Conservation (phyloP, 225 moss, liverwort and hornwort species). For the Thuidium tamariscinum region DNA sequence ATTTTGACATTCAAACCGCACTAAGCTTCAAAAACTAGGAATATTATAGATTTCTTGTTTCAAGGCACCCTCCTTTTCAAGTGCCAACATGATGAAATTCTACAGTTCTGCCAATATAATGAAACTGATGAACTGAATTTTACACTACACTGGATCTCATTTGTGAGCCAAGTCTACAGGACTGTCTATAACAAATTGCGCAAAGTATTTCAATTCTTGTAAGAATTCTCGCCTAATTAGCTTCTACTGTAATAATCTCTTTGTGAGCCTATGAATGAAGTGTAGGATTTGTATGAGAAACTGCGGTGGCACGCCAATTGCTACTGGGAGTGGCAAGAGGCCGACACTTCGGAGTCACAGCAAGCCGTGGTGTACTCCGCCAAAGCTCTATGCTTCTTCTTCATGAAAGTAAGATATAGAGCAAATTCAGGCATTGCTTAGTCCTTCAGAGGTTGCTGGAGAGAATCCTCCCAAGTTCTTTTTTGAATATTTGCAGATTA, state of each 20-base stretch:
- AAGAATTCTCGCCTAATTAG: neutral
- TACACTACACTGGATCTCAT: neutral
- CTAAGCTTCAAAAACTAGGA: neutral
- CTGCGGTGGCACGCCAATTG: slow-evolving; percentile 24
- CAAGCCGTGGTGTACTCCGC: slow-evolving; percentile 11
- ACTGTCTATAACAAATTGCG: neutral
- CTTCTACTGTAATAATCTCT: neutral
- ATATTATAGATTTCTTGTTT: no score
- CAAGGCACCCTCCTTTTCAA: neutral
- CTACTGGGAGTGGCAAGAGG: slow-evolving; percentile 12
- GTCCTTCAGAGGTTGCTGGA: neutral
- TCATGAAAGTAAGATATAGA: neutral
- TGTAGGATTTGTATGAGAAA: slow-evolving; percentile 27
- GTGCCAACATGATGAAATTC: neutral
- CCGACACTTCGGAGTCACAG: neutral
- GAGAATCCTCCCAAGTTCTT: neutral
- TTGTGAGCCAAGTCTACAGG: neutral
- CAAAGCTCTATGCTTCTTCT: slow-evolving; percentile 17
- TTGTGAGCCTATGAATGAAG: no score
- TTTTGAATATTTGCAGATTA: neutral
- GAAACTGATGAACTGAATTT: neutral
- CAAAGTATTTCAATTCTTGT: neutral
- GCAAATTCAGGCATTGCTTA: neutral
- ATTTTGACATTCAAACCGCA: neutral
- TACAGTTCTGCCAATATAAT: neutral